phyloP scores from a whole-genome alignment of 768 basidiomycete species.

The Pilatotrama ljubarskyi region DNA sequence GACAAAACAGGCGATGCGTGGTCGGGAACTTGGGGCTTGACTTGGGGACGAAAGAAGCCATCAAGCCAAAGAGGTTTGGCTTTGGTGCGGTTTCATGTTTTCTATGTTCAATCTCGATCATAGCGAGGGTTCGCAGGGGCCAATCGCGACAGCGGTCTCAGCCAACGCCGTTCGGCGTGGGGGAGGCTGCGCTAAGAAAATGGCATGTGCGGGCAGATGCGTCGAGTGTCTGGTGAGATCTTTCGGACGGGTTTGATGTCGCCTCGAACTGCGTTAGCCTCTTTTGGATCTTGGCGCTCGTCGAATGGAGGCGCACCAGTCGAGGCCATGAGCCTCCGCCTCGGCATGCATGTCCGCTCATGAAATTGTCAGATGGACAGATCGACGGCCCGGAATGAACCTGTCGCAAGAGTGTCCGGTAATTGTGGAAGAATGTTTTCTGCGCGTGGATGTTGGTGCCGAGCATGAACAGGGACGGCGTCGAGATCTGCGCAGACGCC shows the following conservation, averaged over 20 bases:
- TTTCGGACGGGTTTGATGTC: neutral
- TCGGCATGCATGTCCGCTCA: no score
- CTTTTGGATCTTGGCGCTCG: neutral
- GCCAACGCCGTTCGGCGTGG: neutral
- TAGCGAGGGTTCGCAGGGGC: neutral
- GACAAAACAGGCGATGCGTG: slow-evolving; percentile 8
- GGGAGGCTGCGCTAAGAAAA: neutral
- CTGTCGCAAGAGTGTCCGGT: no score
- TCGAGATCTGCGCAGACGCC: no score
- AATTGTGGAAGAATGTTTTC: no score
- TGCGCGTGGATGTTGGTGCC: no score
- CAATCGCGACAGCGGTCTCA: neutral
- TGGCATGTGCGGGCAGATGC: no score
- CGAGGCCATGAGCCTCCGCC: neutral
- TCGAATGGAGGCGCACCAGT: neutral
- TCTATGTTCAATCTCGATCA: neutral
- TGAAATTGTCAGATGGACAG: no score
- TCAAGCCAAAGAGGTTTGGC: slow-evolving; percentile 5
- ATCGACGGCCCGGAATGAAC: no score
- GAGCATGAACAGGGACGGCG: no score
- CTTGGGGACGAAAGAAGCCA: neutral
- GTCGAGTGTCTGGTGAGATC: neutral
- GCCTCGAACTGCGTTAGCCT: slow-evolving; percentile 4
- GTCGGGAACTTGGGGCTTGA: neutral
- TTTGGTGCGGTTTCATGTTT: slow-evolving; percentile 5